A percentile compares a stretch with the other conserved stretches of the same genome.
Conservation (phyloP, 352 stramenopile species). For the Pythium inflatum region DNA sequence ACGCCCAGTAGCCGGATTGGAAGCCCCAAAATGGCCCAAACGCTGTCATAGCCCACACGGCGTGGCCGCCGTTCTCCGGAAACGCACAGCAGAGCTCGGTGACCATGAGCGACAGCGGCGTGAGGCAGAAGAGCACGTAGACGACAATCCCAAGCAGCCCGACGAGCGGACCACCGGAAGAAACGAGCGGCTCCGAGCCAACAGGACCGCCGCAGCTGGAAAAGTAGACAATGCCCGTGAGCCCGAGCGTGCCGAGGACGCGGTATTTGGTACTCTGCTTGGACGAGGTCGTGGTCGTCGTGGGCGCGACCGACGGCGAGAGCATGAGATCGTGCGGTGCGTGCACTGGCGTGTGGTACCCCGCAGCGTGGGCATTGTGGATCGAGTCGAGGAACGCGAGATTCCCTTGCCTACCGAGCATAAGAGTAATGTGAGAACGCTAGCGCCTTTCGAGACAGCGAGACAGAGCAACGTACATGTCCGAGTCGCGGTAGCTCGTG, state of each 20-base stretch:
- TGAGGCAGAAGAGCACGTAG: conserved; percentile 80
- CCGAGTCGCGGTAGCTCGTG: too few relatives aligned
- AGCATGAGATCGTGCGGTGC: too few relatives aligned
- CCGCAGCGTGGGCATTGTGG: background rate
- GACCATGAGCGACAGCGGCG: conserved; percentile 87
- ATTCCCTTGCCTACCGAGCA: background rate
- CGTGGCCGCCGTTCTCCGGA: conserved; percentile 54
- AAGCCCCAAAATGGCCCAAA: conserved; percentile 84
- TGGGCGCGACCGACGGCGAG: too few relatives aligned
- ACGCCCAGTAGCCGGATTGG: conserved; percentile 67
- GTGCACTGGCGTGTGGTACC: background rate
- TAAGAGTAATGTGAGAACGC: too few relatives aligned
- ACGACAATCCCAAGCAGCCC: conserved; percentile 77
- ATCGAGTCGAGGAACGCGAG: background rate
- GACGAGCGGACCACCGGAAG: conserved; percentile 44
- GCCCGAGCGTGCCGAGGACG: background rate
- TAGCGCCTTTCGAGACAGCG: too few relatives aligned
- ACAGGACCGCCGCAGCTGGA: background rate
- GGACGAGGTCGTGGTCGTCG: background rate
- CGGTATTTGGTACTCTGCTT: conserved; percentile 13
- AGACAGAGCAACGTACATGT: too few relatives aligned
- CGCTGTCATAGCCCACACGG: conserved; percentile 88
- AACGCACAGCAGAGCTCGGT: conserved; percentile 67
- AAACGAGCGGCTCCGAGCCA: conserved; percentile 34
- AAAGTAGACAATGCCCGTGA: background rate